Base-by-base conservation (phyloP, 768 basidiomycete species). In the Cystobasidium onofrii region DNA sequence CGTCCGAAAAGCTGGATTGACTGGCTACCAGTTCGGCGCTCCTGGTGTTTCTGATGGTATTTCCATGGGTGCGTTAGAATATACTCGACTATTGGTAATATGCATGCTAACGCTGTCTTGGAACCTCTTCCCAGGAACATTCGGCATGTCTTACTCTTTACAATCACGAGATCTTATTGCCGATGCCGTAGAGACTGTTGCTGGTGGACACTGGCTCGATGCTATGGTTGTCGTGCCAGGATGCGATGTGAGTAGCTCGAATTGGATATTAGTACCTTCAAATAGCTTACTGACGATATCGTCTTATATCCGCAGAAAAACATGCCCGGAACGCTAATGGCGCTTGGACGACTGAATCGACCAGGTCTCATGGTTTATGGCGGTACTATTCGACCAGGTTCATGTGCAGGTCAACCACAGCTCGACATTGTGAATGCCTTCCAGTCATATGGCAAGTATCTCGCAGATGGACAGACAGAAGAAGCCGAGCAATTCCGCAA, bases 271-370 rank as follows among this genome's bases (percentile, higher is more conserved):
- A n/a, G n/a, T n/a, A n/a, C n/a, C n/a, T n/a, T n/a, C n/a, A n/a
- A n/a, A n/a, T n/a, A n/a, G n/a, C n/a, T n/a, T n/a, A n/a, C n/a
- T n/a, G n/a, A n/a, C n/a, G n/a, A n/a, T n/a, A n/a, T n/a, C n/a
- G n/a, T n/a, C n/a, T n/a, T n/a, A n/a, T n/a, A n/a, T n/a, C n/a
- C n/a, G n/a, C 95, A 99, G 84, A 99, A 99, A 84, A 99, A 99
- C 83, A 98, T 99, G 95, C 96, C 96, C n/a, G 96, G 96, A 75
- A 94, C 96, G 43, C 84, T 97, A 78, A 99, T 99, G 86, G 96
- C 92, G 61, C 87, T 99, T 65, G 96, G 95, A 63, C 86, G 96
- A 50, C 84, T 99, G 74, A 97, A 99, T 83, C 87, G 96, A 50
- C 96, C 96, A 20, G 91, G 94, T 75, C 77, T 98, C 66, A 99